These are phyloP conservation scores for Bassia scoparia DNA, from an alignment of 148 eudicot genomes.

Conservation along the genomic window DNA sequence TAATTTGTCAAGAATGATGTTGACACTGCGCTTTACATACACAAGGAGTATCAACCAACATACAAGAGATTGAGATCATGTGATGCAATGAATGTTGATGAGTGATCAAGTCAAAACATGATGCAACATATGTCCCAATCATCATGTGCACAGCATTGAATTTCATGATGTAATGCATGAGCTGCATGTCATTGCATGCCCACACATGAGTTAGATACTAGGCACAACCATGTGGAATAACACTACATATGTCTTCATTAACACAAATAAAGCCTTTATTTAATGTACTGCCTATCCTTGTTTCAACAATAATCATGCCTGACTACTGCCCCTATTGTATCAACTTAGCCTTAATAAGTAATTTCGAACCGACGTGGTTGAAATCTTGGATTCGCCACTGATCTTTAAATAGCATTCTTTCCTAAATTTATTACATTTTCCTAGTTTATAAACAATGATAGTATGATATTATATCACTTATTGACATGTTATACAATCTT, in stretches of 20 bases:
- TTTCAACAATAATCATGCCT: background rate
- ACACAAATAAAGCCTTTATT: too few relatives aligned
- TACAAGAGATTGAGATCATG: slow-evolving; percentile 4
- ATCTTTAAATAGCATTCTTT: too few relatives aligned
- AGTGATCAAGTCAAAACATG: background rate
- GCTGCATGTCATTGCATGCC: background rate
- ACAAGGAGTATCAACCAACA: slow-evolving; percentile 2
- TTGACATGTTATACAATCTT: too few relatives aligned
- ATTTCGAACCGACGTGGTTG: too few relatives aligned
- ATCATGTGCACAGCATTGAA: slow-evolving; percentile 25
- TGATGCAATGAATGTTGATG: slow-evolving; percentile 15
- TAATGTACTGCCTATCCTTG: too few relatives aligned
- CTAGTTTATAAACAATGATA: too few relatives aligned
- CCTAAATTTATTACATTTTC: too few relatives aligned
- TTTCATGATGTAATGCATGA: background rate
- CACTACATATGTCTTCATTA: slow-evolving; percentile 12
- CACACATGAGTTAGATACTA: background rate
- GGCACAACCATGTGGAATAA: slow-evolving; percentile 23
- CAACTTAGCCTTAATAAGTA: too few relatives aligned
- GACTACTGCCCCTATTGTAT: too few relatives aligned
- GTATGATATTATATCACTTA: too few relatives aligned
- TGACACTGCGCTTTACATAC: background rate
- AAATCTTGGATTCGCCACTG: too few relatives aligned
- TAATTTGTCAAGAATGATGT: background rate
- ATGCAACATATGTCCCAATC: slow-evolving; percentile 15